Evolutionary conservation across 2,329 filamentous ascomycete species (phyloP).

Genomic region (Setomelanomma holmii): DNA sequence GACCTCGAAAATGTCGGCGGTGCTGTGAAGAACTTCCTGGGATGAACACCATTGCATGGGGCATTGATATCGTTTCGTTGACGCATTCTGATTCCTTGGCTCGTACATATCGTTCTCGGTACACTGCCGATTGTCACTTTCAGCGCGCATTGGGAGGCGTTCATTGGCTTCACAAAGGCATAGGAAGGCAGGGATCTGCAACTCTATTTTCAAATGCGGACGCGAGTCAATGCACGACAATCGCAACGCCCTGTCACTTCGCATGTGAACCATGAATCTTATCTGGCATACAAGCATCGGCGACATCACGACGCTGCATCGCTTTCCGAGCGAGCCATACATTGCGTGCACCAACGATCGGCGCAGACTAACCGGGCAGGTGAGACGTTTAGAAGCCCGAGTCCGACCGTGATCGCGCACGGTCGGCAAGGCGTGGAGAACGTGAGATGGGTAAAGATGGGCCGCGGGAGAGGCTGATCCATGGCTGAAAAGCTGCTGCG

Average conservation of each 20-base stretch:
- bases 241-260: neutral
- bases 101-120: neutral
- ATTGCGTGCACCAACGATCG: neutral
- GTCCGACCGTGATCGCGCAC: slow-evolving; percentile 1
- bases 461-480: slow-evolving; percentile 9
- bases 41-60: slow-evolving; percentile 54
- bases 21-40: slow-evolving; percentile 79
- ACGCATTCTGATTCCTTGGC: neutral
- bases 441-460: slow-evolving; percentile 2
- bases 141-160: slow-evolving; percentile 32
- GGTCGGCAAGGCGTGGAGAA: slow-evolving; percentile 6
- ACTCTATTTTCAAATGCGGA: slow-evolving; percentile 6
- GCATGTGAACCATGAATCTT: neutral
- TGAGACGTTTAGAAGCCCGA: neutral
- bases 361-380: neutral
- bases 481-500: neutral
- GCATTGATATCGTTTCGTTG: too few species aligned
- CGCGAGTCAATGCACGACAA: neutral
- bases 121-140: slow-evolving; percentile 6
- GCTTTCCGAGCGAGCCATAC: slow-evolving; percentile 2
- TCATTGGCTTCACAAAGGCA: slow-evolving; percentile 2
- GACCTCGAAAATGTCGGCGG: slow-evolving; percentile 93
- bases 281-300: neutral
- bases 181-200: slow-evolving; percentile 2
- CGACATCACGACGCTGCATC: slow-evolving; percentile 1